Evolutionary conservation across 2,329 filamentous ascomycete species (phyloP).

Genomic region (Apiospora kogelbergensis): DNA sequence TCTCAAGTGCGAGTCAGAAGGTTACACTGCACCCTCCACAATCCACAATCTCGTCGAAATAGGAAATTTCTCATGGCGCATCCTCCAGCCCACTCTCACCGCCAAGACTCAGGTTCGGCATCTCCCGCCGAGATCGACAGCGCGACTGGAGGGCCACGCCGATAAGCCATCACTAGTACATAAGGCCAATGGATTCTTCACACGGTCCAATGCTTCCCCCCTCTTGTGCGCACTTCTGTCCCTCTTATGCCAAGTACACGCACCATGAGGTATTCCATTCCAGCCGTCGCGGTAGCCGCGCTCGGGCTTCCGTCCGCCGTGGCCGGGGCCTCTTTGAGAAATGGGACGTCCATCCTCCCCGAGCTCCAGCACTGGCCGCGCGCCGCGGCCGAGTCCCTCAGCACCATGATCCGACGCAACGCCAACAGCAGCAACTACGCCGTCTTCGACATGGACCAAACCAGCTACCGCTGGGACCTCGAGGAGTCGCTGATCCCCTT

Average conservation of each 20-base stretch:
- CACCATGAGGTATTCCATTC: background rate
- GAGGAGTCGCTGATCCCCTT: conserved; percentile 44
- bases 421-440: conserved; percentile 38
- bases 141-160: no score
- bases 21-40: background rate
- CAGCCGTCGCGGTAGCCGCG: background rate
- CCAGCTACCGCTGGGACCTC: conserved; percentile 40
- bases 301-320: background rate
- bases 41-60: background rate
- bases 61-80: background rate
- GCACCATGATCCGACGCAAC: conserved; percentile 38
- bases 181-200: background rate
- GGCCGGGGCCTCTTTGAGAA: background rate
- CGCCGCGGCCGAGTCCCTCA: conserved; percentile 33
- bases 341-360: background rate
- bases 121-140: background rate
- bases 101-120: background rate
- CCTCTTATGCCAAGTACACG: background rate
- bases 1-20: background rate
- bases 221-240: background rate
- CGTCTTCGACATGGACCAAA: conserved; percentile 48
- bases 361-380: conserved; percentile 34
- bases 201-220: no score
- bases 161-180: background rate
- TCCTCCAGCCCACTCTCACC: background rate